phyloP scores from a whole-genome alignment of 2,329 filamentous ascomycete species.

The Alternaria tenuissima region DNA sequence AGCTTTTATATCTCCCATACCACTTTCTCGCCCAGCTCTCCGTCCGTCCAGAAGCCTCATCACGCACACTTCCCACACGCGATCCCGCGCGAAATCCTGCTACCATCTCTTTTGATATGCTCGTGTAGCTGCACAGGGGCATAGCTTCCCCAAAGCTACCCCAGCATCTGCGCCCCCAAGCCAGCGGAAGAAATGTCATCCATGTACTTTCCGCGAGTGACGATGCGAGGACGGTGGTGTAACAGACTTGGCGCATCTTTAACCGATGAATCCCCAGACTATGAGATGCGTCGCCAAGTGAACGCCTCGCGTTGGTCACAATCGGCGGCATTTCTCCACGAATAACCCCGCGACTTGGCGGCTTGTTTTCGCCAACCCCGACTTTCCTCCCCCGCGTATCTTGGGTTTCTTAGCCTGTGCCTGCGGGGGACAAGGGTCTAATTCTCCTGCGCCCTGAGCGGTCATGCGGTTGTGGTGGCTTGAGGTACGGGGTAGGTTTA shows the following conservation, averaged over 20 bases:
- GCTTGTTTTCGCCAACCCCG: slow-evolving; percentile 2
- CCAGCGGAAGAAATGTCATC: slow-evolving; percentile 12
- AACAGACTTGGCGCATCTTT: slow-evolving; percentile 17
- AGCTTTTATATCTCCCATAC: slow-evolving; percentile 8
- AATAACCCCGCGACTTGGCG: slow-evolving; percentile 18
- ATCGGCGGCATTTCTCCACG: slow-evolving; percentile 22
- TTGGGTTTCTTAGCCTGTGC: neutral
- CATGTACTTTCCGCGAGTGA: slow-evolving; percentile 26
- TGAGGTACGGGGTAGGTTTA: neutral
- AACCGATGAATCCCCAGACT: slow-evolving; percentile 5
- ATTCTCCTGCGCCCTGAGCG: slow-evolving; percentile 2
- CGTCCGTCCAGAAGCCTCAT: neutral
- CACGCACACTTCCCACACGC: neutral
- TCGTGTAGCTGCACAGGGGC: neutral
- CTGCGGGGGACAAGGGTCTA: slow-evolving; percentile 5
- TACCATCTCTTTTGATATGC: slow-evolving; percentile 5
- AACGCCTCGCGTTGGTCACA: slow-evolving; percentile 9
- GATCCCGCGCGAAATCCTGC: neutral
- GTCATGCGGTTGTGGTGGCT: neutral
- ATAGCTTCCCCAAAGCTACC: slow-evolving; percentile 11
- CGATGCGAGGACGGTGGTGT: slow-evolving; percentile 7
- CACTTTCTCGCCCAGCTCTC: neutral
- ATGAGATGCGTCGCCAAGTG: slow-evolving; percentile 18
- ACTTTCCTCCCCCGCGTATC: slow-evolving; percentile 6
- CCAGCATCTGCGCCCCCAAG: slow-evolving; percentile 2